Percentiles rank a stretch among this genome's conserved stretches.
phyloP scores from a whole-genome alignment of 305 asterid genomes.

The Solanum hybrid region DNA sequence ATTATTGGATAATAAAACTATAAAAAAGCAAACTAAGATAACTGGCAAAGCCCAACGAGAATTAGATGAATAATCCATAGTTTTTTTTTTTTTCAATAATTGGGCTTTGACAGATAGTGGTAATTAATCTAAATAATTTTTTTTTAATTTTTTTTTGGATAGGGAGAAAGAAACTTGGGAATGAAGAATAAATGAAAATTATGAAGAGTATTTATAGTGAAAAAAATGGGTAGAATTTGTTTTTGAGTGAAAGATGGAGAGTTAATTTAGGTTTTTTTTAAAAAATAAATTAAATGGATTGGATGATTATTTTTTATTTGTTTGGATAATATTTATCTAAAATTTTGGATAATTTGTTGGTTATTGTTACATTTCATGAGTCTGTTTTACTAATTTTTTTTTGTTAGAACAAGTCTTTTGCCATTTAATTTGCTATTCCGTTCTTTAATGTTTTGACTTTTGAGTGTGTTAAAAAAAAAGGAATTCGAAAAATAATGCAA shows the following conservation, averaged over 20 bases:
- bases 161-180: neutral
- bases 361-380: neutral
- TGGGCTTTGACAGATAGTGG: neutral
- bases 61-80: neutral
- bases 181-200: neutral
- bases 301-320: neutral
- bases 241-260: neutral
- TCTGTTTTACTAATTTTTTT: neutral
- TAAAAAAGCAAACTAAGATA: neutral
- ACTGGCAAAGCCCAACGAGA: constrained; percentile 1
- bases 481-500: neutral
- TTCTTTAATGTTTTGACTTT: neutral
- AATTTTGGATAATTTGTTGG: neutral
- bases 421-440: neutral
- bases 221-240: neutral
- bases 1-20: neutral
- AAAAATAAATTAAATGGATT: neutral
- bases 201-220: neutral
- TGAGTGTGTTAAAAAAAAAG: neutral
- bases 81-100: neutral
- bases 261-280: neutral
- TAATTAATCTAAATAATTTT: neutral
- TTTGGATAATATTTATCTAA: neutral
- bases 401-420: neutral
- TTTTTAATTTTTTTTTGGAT: neutral